phyloP scores from a whole-genome alignment of 2,329 filamentous ascomycete species.

The Scedosporium apiospermum region DNA sequence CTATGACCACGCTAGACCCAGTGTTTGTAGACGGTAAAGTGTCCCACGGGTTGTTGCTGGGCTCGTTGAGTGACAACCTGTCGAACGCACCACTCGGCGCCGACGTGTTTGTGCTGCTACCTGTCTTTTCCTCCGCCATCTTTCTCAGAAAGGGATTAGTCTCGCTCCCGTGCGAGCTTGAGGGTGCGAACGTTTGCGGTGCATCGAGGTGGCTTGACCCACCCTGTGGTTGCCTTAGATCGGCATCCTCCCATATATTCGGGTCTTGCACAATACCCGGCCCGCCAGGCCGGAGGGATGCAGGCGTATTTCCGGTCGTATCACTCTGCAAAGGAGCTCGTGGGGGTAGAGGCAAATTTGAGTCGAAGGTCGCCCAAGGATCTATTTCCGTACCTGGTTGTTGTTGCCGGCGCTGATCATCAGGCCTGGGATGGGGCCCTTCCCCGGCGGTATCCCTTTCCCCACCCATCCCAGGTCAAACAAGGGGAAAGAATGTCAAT shows the following conservation, averaged over 20 bases:
- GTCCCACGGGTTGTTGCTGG: slow-evolving; percentile 34
- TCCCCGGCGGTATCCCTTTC: neutral
- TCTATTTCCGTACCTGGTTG: neutral
- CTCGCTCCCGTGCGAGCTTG: slow-evolving; percentile 20
- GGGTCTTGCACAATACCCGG: neutral
- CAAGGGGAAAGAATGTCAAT: neutral
- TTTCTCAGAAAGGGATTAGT: slow-evolving; percentile 47
- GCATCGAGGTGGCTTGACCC: neutral
- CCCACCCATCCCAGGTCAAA: neutral
- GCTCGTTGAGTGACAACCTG: slow-evolving; percentile 31
- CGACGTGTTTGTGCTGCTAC: slow-evolving; percentile 9
- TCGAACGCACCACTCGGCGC: slow-evolving; percentile 28
- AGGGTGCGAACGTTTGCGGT: neutral
- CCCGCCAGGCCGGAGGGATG: slow-evolving; percentile 21
- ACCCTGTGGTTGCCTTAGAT: neutral
- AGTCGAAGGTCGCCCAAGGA: neutral
- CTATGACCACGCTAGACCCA: slow-evolving; percentile 19
- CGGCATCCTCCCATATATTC: neutral
- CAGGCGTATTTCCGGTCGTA: slow-evolving; percentile 16
- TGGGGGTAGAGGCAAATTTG: neutral
- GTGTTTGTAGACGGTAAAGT: slow-evolving; percentile 19
- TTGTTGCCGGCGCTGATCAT: neutral
- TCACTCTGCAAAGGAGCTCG: no score
- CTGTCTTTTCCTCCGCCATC: slow-evolving; percentile 18
- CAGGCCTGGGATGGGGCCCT: neutral